A percentile compares a stretch with the other conserved stretches of the same genome.
phyloP scores from a whole-genome alignment of 2,329 filamentous ascomycete species.

The Tolypocladium capitatum region DNA sequence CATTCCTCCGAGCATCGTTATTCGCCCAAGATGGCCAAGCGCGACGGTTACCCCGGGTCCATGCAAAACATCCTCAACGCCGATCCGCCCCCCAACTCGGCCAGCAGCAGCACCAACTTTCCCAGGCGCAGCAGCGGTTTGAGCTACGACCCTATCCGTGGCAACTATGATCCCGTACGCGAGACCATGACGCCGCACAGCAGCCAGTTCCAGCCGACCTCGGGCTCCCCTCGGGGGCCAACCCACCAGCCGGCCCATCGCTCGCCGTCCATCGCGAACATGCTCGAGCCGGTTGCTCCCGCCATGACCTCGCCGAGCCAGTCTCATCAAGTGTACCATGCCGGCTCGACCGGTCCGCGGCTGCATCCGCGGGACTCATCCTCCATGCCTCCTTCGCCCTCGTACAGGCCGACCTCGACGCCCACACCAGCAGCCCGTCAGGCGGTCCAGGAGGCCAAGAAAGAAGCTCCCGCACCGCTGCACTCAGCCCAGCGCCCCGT shows the following conservation, averaged over 20 bases:
- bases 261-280: slow-evolving; percentile 81
- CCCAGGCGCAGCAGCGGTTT: slow-evolving; percentile 57
- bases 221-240: slow-evolving; percentile 34
- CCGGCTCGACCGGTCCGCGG: slow-evolving; percentile 13
- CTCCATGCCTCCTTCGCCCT: slow-evolving; percentile 30
- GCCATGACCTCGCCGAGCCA: slow-evolving; percentile 15
- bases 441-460: slow-evolving; percentile 22
- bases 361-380: slow-evolving; percentile 19
- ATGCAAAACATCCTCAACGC: slow-evolving; percentile 46
- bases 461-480: slow-evolving; percentile 21
- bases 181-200: slow-evolving; percentile 46
- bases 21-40: slow-evolving; percentile 35
- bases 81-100: slow-evolving; percentile 29
- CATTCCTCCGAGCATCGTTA: slow-evolving; percentile 19
- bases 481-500: slow-evolving; percentile 17
- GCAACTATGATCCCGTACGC: slow-evolving; percentile 52
- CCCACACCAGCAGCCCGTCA: slow-evolving; percentile 20
- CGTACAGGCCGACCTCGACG: slow-evolving; percentile 19
- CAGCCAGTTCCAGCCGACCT: slow-evolving; percentile 31
- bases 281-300: slow-evolving; percentile 50
- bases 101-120: slow-evolving; percentile 27
- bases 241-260: slow-evolving; percentile 18
- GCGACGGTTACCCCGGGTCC: slow-evolving; percentile 35
- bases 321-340: slow-evolving; percentile 14
- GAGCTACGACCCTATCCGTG: slow-evolving; percentile 81